Conservation (phyloP, 352 stramenopile species). For the Globisporangium orthogonon region DNA sequence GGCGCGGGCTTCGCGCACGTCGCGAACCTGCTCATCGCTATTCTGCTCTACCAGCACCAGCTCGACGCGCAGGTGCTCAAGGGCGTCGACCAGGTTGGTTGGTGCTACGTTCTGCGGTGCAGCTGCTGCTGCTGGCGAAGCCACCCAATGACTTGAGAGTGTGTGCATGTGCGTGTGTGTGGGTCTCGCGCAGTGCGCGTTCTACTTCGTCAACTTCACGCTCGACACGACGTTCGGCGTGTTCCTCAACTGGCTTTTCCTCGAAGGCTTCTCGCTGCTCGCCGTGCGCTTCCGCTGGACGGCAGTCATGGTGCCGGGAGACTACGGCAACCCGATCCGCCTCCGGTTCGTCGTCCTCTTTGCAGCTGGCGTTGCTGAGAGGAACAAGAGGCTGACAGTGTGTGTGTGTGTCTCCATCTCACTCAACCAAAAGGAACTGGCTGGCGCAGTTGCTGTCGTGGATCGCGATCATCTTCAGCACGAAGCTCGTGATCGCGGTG, state of each 20-base stretch:
- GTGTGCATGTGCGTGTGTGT: too few relatives aligned
- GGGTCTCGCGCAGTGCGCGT: conserved; percentile 45
- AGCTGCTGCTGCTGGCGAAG: not conserved
- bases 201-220: conserved; percentile 89
- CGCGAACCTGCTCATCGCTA: conserved; percentile 82
- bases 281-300: conserved; percentile 53
- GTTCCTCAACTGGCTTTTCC: conserved; percentile 77
- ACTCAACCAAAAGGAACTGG: conserved; percentile 32
- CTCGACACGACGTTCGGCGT: conserved; percentile 83
- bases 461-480: conserved; percentile 74
- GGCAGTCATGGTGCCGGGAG: conserved; percentile 52
- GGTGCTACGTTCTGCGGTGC: too few relatives aligned
- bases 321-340: conserved; percentile 74
- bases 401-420: not conserved
- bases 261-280: conserved; percentile 47
- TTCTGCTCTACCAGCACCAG: conserved; percentile 61
- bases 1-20: conserved; percentile 80
- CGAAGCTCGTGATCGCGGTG: conserved; percentile 73
- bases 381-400: not conserved
- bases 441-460: conserved; percentile 70
- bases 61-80: conserved; percentile 14
- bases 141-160: not conserved
- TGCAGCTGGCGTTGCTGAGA: not conserved
- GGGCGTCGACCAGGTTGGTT: conserved; percentile 47
- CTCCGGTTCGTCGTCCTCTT: conserved; percentile 18